These are phyloP conservation scores for Ogataea nakhonphanomensis DNA, from an alignment of 805 yeast species.

Conservation along the genomic window DNA sequence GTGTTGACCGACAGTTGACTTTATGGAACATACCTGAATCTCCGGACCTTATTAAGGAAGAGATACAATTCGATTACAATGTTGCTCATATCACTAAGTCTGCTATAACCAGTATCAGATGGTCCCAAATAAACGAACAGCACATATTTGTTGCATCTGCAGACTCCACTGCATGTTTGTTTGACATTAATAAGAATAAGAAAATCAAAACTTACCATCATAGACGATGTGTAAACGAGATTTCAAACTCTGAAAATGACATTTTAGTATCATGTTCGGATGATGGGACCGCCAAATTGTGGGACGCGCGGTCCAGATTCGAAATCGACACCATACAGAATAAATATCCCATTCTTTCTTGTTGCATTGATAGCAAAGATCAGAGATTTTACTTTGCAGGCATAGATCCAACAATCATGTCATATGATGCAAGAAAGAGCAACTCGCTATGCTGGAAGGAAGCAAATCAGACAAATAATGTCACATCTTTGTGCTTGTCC, in stretches of 20 bases:
- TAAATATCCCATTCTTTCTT: constrained; percentile 57
- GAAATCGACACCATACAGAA: constrained; percentile 34
- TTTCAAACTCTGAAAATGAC: constrained; percentile 36
- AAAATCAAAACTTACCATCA: constrained; percentile 48
- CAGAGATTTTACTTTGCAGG: constrained; percentile 55
- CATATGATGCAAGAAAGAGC: constrained; percentile 53
- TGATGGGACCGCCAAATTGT: constrained; percentile 54
- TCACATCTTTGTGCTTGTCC: constrained; percentile 53
- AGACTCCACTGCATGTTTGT: constrained; percentile 56
- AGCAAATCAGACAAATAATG: constrained; percentile 44
- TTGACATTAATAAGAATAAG: constrained; percentile 59
- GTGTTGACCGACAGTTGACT: constrained; percentile 49
- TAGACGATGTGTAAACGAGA: constrained; percentile 48
- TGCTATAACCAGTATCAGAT: constrained; percentile 58
- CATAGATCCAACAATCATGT: constrained; percentile 59
- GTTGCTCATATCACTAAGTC: constrained; percentile 43
- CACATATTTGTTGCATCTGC: constrained; percentile 52
- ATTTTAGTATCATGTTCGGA: constrained; percentile 55
- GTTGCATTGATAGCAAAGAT: constrained; percentile 38
- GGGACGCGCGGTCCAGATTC: constrained; percentile 63
- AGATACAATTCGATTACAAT: constrained; percentile 11
- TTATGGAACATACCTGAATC: constrained; percentile 29
- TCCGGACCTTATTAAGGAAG: constrained; percentile 14
- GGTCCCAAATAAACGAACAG: constrained; percentile 45
- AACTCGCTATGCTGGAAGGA: constrained; percentile 44